A percentile compares a stretch with the other conserved stretches of the same genome.
Evolutionary conservation across 352 stramenopile species (phyloP).

Genomic region (Phytopythium oedochilum): DNA sequence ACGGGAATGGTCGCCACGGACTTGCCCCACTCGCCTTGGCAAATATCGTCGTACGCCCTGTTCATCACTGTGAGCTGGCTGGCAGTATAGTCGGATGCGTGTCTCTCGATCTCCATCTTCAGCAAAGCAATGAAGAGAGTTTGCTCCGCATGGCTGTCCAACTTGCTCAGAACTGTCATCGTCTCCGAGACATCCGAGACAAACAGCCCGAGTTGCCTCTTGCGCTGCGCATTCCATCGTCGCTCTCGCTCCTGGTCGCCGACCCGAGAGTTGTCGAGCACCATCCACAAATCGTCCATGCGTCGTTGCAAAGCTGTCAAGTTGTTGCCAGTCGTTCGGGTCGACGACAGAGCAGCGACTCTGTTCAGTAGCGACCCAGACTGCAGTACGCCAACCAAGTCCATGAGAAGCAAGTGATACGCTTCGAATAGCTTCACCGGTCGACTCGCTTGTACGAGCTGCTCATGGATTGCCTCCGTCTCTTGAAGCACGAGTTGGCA

Average conservation of each 20-base stretch:
- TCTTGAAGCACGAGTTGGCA: not conserved
- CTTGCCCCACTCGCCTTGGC: not conserved
- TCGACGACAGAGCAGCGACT: not conserved
- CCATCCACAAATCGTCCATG: not conserved
- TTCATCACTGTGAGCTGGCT: not conserved
- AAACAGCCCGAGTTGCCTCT: not conserved
- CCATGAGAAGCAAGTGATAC: not conserved
- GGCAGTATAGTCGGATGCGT: not conserved
- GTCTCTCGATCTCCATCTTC: not conserved
- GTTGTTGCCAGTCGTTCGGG: not conserved
- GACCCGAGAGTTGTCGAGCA: not conserved
- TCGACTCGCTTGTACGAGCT: not conserved
- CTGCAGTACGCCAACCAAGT: not conserved
- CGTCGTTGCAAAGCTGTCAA: not conserved
- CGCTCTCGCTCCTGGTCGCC: not conserved
- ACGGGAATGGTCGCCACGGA: not conserved
- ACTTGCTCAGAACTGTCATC: not conserved
- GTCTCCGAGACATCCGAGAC: not conserved
- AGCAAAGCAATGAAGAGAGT: not conserved
- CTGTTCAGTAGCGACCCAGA: not conserved
- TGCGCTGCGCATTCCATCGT: not conserved
- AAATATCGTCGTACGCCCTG: not conserved
- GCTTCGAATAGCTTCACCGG: not conserved
- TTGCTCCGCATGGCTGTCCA: not conserved
- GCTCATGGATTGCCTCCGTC: not conserved